Conservation (phyloP, 2,329 filamentous ascomycete species). For the Aspergillus phoenicis region DNA sequence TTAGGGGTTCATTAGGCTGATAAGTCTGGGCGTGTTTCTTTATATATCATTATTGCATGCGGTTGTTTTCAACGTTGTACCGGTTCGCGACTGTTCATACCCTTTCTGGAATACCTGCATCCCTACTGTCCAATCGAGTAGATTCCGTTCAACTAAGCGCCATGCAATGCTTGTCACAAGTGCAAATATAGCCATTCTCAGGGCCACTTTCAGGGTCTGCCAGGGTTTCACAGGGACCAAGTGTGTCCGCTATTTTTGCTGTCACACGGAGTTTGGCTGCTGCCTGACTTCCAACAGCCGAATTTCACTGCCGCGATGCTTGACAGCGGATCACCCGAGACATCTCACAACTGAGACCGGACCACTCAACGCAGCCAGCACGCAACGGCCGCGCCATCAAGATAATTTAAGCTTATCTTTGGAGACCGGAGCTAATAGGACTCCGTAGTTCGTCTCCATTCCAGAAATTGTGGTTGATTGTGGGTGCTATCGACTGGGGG, state of each 20-base stretch:
- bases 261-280: background rate
- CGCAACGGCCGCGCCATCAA: constrained; percentile 13
- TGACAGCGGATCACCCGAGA: constrained; percentile 24
- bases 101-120: background rate
- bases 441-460: background rate
- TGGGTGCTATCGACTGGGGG: background rate
- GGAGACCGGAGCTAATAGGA: constrained; percentile 14
- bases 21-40: constrained; percentile 8
- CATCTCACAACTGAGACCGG: constrained; percentile 12
- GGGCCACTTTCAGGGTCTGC: background rate
- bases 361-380: constrained; percentile 13
- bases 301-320: constrained; percentile 32
- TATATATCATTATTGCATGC: constrained; percentile 8
- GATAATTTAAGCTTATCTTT: constrained; percentile 27
- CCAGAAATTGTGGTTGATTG: background rate
- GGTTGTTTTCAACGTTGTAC: background rate
- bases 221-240: constrained; percentile 4
- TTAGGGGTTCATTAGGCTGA: constrained; percentile 19
- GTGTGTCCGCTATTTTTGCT: background rate
- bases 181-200: background rate
- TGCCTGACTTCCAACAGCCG: constrained; percentile 31
- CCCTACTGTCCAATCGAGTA: background rate
- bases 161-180: background rate
- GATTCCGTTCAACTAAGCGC: background rate
- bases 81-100: constrained; percentile 11